These are phyloP conservation scores for Neofusicoccum umdonicola DNA, from an alignment of 2,329 filamentous ascomycete genomes.

Conservation along the genomic window DNA sequence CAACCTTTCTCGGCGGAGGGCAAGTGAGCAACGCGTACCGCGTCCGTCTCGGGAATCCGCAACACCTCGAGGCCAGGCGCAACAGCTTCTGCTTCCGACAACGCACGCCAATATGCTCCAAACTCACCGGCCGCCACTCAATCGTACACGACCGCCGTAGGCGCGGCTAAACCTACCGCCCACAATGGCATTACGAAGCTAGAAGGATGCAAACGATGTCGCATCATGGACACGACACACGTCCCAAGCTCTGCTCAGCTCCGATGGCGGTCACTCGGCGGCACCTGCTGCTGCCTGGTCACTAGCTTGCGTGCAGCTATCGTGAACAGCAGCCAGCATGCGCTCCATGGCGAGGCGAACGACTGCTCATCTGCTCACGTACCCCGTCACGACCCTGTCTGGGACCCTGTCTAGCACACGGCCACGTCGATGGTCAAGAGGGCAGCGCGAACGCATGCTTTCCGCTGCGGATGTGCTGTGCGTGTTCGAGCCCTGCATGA, in stretches of 20 bases:
- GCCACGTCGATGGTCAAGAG: conserved; percentile 11
- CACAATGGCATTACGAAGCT: not conserved
- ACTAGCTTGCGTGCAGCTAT: conserved; percentile 1
- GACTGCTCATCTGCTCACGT: conserved; percentile 6
- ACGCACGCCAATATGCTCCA: not conserved
- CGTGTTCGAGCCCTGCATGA: conserved; percentile 10
- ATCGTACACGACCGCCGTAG: not conserved
- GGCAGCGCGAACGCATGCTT: conserved; percentile 8
- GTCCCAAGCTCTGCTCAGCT: conserved; percentile 1
- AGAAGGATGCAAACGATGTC: conserved; percentile 12
- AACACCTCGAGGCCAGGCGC: not conserved
- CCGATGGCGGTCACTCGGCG: conserved; percentile 14
- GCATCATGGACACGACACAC: conserved; percentile 16
- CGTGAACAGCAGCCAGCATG: not conserved
- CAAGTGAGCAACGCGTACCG: not conserved
- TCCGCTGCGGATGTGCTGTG: conserved; percentile 1
- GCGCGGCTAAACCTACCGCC: conserved; percentile 5
- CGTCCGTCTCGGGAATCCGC: not conserved
- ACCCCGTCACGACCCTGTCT: not conserved
- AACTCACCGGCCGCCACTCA: not conserved
- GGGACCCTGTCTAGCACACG: conserved; percentile 11
- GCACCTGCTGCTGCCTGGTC: conserved; percentile 5
- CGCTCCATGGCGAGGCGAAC: not conserved
- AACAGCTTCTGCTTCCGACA: not conserved
- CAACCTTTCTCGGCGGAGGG: not conserved